Conservation (phyloP, 306 rosid genomes). For the Rosa multiflora region DNA sequence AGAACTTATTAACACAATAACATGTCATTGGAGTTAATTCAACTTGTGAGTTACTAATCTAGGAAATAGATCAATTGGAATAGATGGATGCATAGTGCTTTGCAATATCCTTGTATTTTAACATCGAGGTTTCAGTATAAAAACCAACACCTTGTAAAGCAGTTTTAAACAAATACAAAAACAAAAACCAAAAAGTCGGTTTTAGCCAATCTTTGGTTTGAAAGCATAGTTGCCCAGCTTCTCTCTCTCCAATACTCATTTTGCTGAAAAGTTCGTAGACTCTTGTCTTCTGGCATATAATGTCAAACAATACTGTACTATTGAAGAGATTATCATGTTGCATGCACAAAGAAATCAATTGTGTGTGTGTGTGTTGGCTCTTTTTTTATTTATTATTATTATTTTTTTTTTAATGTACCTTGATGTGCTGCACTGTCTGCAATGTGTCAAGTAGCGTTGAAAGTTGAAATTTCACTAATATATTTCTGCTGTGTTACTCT, state of each 20-base stretch:
- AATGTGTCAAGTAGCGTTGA: neutral
- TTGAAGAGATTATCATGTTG: neutral
- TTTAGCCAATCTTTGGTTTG: neutral
- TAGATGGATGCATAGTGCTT: neutral
- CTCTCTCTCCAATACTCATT: neutral
- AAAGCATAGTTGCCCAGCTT: neutral
- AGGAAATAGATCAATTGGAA: neutral
- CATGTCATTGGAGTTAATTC: neutral
- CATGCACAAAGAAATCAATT: neutral
- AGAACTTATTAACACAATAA: neutral
- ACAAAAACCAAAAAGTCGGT: neutral
- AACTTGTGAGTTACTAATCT: neutral
- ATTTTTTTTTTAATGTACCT: neutral
- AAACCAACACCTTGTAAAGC: neutral
- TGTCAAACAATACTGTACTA: neutral
- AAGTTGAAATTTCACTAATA: neutral
- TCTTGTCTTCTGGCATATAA: neutral
- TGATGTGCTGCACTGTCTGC: neutral
- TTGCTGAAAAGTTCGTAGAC: neutral
- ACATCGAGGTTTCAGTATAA: neutral
- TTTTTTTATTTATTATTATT: neutral
- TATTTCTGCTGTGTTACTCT: constrained; percentile 6
- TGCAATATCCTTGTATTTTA: neutral
- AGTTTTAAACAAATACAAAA: neutral
- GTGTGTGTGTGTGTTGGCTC: neutral